Conservation (phyloP, 495 filamentous ascomycete genomes). For the Penicillium odoratum region DNA sequence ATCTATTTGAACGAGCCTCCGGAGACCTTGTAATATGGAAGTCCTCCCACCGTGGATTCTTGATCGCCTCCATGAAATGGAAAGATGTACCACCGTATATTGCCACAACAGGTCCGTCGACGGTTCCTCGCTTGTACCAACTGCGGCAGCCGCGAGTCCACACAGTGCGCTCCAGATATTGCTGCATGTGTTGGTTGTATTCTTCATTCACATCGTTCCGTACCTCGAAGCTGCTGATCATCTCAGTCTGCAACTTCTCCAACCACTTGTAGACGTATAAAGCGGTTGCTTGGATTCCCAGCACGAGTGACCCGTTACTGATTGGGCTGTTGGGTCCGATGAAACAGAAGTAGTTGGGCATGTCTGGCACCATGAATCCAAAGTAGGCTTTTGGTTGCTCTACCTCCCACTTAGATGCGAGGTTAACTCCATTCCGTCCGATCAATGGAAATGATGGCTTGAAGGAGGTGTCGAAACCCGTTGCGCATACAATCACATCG, state of each 20-base stretch:
- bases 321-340: conserved; percentile 56
- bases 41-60: conserved; percentile 1
- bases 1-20: too few relatives aligned
- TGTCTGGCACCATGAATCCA: conserved; percentile 32
- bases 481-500: conserved; percentile 51
- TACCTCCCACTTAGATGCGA: conserved; percentile 22
- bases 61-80: conserved; percentile 1
- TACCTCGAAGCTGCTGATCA: conserved; percentile 43
- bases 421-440: conserved; percentile 30
- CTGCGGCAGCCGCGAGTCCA: conserved; percentile 42
- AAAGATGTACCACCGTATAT: conserved; percentile 40
- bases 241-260: conserved; percentile 41
- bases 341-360: conserved; percentile 51
- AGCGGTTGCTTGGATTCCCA: conserved; percentile 45
- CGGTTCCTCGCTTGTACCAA: conserved; percentile 50
- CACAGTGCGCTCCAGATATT: conserved; percentile 40
- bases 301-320: conserved; percentile 50
- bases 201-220: conserved; percentile 41
- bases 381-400: conserved; percentile 38
- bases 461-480: conserved; percentile 48
- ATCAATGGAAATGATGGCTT: conserved; percentile 33
- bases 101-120: conserved; percentile 31
- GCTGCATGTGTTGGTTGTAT: conserved; percentile 31
- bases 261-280: conserved; percentile 47
- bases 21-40: neutral